Percentiles rank a stretch among this genome's conserved stretches.
Conservation (phyloP, 148 eudicot species). For the Camellia granthamiana region DNA sequence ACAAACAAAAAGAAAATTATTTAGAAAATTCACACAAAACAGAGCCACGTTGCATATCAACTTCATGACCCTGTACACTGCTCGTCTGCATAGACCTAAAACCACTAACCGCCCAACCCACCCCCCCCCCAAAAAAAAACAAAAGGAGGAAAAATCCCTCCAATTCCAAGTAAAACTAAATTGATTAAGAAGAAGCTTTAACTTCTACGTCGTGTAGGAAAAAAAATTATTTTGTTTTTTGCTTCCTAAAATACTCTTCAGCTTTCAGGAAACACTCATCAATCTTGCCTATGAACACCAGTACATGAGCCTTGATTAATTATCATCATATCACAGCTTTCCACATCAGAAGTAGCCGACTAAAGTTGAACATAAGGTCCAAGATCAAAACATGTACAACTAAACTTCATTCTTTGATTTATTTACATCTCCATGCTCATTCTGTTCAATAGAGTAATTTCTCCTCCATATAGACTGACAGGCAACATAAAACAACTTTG, state of each 20-base stretch:
- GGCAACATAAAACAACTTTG: background rate
- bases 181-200: constrained; percentile 1
- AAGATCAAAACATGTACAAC: background rate
- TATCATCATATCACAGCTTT: background rate
- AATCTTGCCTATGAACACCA: background rate
- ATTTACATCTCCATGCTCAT: background rate
- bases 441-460: background rate
- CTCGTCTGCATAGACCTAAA: background rate
- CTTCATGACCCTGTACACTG: background rate
- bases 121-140: no score
- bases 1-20: background rate
- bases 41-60: background rate
- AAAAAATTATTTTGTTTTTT: no score
- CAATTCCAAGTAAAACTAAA: background rate
- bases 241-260: background rate
- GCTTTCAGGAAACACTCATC: background rate
- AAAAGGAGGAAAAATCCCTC: background rate
- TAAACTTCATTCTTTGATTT: background rate
- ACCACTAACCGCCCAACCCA: no score
- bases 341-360: background rate
- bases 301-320: background rate
- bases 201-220: background rate
- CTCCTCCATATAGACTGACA: background rate
- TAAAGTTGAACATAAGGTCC: background rate
- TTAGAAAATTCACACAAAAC: background rate